Percentiles rank a stretch among this genome's conserved stretches.
Evolutionary conservation across 164 flowering plant genomes (phyloP).

Genomic region (Kingdonia uniflora): DNA sequence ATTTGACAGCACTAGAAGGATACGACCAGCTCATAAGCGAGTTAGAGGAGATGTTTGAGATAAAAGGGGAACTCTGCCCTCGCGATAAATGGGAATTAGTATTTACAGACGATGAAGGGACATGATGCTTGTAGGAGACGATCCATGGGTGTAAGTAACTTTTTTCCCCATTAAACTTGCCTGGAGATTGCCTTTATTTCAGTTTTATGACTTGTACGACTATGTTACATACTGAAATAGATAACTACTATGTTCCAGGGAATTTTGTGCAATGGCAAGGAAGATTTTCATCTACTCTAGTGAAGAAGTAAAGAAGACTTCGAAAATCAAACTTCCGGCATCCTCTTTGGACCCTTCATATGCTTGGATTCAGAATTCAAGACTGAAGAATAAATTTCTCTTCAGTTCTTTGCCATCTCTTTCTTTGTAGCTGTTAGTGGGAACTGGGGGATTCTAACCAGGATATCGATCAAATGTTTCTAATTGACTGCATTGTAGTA

Average conservation of each 20-base stretch:
- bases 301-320: slow-evolving; percentile 63
- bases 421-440: too few relatives aligned
- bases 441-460: too few relatives aligned
- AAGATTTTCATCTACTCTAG: slow-evolving; percentile 67
- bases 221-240: not conserved
- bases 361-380: slow-evolving; percentile 39
- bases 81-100: slow-evolving; percentile 78
- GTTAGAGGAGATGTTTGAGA: slow-evolving; percentile 82
- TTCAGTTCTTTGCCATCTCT: too few relatives aligned
- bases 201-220: slow-evolving; percentile 18
- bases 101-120: slow-evolving; percentile 91
- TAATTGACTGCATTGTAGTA: too few relatives aligned
- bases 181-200: not conserved
- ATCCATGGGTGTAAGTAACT: slow-evolving; percentile 76
- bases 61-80: slow-evolving; percentile 64
- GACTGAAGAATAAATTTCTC: slow-evolving; percentile 15
- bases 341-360: slow-evolving; percentile 18
- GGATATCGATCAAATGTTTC: too few relatives aligned
- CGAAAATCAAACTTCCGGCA: slow-evolving; percentile 47
- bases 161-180: not conserved
- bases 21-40: slow-evolving; percentile 66
- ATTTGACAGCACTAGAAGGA: slow-evolving; percentile 49
- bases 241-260: slow-evolving; percentile 30
- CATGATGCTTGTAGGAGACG: slow-evolving; percentile 97
- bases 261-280: slow-evolving; percentile 83